Evolutionary conservation across 2,329 filamentous ascomycete species (phyloP).

Genomic region (Onygenales sp.): DNA sequence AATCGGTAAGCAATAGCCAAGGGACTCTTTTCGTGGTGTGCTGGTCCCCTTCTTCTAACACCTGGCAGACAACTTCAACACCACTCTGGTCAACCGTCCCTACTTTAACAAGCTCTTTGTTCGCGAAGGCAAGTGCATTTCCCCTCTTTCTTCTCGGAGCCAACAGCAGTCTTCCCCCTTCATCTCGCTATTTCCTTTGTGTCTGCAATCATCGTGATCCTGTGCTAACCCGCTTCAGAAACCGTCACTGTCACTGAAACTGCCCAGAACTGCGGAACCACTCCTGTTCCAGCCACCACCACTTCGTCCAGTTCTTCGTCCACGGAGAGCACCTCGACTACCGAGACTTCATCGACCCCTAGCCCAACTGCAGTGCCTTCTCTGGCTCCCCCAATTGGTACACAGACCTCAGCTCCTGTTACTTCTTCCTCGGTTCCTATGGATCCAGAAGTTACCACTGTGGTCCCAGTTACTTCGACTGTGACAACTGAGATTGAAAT

Average conservation of each 20-base stretch:
- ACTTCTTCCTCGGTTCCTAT: neutral
- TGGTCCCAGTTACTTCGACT: neutral
- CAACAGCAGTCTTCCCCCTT: neutral
- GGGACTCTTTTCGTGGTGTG: neutral
- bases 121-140: neutral
- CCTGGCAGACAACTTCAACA: neutral
- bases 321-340: too few relatives aligned
- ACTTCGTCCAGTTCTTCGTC: neutral
- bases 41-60: neutral
- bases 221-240: neutral
- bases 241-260: conserved; percentile 1
- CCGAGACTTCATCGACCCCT: neutral
- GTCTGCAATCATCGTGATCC: too few relatives aligned
- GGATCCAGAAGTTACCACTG: neutral
- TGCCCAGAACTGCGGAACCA: neutral
- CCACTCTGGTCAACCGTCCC: neutral
- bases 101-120: neutral
- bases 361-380: neutral
- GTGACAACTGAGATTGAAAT: neutral
- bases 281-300: neutral
- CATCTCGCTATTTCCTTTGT: neutral
- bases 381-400: neutral
- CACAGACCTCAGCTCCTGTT: neutral
- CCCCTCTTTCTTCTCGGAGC: neutral
- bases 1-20: neutral